Percentiles rank a stretch among this genome's conserved stretches.
phyloP scores from a whole-genome alignment of 805 yeast genomes.

The Nakazawaea ishiwadae region DNA sequence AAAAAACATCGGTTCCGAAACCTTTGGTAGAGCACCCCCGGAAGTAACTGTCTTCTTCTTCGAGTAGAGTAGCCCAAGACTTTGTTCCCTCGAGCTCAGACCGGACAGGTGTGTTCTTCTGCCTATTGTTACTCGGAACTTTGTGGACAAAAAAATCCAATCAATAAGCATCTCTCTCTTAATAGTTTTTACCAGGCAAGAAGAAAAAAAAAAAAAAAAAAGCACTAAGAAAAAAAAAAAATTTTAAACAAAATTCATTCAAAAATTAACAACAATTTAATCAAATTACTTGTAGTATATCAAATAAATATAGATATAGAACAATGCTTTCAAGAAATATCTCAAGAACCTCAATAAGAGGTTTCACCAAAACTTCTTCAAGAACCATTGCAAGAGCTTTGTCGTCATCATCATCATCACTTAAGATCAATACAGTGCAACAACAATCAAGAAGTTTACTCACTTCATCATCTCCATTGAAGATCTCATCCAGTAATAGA shows the following conservation, averaged over 20 bases:
- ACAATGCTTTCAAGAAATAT: conserved; percentile 11
- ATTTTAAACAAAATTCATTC: not conserved
- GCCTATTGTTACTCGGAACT: too few species aligned
- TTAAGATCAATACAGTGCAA: not conserved
- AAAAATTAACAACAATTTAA: not conserved
- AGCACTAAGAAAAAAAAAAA: not conserved
- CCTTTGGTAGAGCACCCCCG: too few species aligned
- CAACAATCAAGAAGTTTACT: not conserved
- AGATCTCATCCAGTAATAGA: not conserved
- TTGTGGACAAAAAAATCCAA: too few species aligned
- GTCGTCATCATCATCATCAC: not conserved
- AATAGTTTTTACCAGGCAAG: not conserved
- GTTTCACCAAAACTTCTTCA: not conserved
- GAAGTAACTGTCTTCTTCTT: too few species aligned
- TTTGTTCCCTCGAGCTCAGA: too few species aligned
- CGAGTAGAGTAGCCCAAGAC: too few species aligned
- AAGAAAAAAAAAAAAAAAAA: not conserved
- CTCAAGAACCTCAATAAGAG: conserved; percentile 1
- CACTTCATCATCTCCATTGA: conserved; percentile 1
- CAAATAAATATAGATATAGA: not conserved
- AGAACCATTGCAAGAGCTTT: not conserved
- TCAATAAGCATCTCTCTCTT: too few species aligned
- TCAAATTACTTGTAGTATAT: too few species aligned
- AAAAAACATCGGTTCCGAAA: not conserved
- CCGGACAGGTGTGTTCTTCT: too few species aligned